Conservation (phyloP, 495 filamentous ascomycete genomes). For the Acidomyces sp. region DNA sequence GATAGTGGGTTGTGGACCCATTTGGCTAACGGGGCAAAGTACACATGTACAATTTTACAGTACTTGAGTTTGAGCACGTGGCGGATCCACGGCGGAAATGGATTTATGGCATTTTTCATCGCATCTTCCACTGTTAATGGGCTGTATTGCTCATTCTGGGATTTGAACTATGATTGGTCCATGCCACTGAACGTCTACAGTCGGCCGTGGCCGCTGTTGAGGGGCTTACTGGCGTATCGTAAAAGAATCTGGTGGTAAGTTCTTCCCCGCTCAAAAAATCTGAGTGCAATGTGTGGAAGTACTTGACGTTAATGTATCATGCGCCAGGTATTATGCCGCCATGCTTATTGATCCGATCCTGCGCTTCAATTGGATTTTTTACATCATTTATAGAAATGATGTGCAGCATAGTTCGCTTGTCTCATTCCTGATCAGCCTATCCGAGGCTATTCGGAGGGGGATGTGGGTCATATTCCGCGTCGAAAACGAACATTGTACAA, state of each 20-base stretch:
- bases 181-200: constrained; percentile 12
- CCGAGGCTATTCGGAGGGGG: constrained; percentile 68
- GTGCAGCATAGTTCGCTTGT: constrained; percentile 67
- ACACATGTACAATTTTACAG: constrained; percentile 56
- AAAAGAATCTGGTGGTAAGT: constrained; percentile 19
- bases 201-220: constrained; percentile 44
- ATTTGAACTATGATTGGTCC: constrained; percentile 93
- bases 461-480: constrained; percentile 88
- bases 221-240: constrained; percentile 70
- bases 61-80: constrained; percentile 15
- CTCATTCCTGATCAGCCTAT: constrained; percentile 60
- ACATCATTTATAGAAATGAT: constrained; percentile 65
- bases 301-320: no score
- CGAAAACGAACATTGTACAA: constrained; percentile 57
- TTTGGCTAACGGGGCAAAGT: constrained; percentile 85
- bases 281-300: no score
- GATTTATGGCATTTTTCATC: constrained; percentile 57
- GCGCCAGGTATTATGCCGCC: constrained; percentile 54
- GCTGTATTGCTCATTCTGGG: constrained; percentile 82
- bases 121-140: constrained; percentile 66
- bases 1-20: constrained; percentile 88
- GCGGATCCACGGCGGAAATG: constrained; percentile 48
- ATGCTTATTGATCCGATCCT: constrained; percentile 79
- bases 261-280: no score
- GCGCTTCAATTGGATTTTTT: constrained; percentile 92